phyloP scores from a whole-genome alignment of 1,139 yeast genomes.

The Geotrichum armillariae region DNA sequence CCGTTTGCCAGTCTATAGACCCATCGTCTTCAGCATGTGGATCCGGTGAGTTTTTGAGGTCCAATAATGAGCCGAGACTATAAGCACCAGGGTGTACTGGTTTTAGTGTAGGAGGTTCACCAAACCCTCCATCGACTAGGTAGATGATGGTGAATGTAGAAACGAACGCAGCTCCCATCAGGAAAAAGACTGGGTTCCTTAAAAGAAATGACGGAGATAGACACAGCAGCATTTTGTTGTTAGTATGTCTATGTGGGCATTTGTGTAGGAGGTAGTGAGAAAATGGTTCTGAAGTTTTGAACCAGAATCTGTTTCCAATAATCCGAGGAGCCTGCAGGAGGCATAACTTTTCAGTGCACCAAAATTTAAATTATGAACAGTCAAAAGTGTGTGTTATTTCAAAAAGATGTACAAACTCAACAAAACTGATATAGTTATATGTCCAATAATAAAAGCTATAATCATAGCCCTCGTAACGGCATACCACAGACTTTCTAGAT shows the following conservation, averaged over 20 bases:
- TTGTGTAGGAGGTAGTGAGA: no score
- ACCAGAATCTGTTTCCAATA: no score
- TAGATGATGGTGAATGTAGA: constrained; percentile 7
- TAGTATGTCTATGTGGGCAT: no score
- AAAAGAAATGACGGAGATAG: constrained; percentile 1
- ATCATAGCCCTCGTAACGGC: background rate
- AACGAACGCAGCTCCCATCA: constrained; percentile 3
- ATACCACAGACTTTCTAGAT: constrained; percentile 1
- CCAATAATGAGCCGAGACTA: constrained; percentile 2
- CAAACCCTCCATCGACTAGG: constrained; percentile 16
- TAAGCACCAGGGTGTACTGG: constrained; percentile 12
- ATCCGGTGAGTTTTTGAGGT: constrained; percentile 1
- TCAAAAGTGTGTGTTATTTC: no score
- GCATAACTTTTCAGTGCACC: no score
- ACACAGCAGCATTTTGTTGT: background rate
- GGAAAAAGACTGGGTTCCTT: constrained; percentile 8
- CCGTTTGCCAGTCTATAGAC: constrained; percentile 20
- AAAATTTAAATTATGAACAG: no score
- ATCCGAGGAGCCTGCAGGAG: no score
- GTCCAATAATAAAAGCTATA: background rate
- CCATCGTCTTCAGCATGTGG: constrained; percentile 6
- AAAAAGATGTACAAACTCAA: no score
- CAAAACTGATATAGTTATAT: no score
- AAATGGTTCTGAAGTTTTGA: no score
- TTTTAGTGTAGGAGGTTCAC: constrained; percentile 3